A percentile compares a stretch with the other conserved stretches of the same genome.
Evolutionary conservation across 345 rosid species (phyloP).

Genomic region (Limnanthes douglasii): DNA sequence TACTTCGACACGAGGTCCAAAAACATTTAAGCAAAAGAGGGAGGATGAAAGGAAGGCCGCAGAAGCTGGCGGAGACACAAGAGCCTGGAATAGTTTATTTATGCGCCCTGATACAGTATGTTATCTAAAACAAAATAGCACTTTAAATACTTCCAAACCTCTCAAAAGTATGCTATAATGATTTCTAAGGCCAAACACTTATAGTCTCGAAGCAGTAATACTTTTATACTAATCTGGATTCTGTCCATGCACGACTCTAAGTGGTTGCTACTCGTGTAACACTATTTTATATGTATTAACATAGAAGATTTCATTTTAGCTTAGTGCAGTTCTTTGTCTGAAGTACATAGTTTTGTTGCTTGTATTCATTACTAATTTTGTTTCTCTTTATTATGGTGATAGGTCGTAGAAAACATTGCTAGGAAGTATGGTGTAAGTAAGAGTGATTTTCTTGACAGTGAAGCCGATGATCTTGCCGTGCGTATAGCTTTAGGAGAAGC

Average conservation of each 20-base stretch:
- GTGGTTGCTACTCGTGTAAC: not conserved
- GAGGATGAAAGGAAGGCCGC: slow-evolving; percentile 79
- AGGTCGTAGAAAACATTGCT: slow-evolving; percentile 81
- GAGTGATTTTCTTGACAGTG: slow-evolving; percentile 83
- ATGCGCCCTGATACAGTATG: slow-evolving; percentile 86
- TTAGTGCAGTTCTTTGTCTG: not conserved
- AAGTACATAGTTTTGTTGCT: slow-evolving; percentile 1
- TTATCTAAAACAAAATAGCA: not conserved
- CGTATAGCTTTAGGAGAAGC: slow-evolving; percentile 96
- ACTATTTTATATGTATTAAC: too few relatives aligned
- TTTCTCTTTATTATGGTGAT: slow-evolving; percentile 6
- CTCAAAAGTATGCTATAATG: slow-evolving; percentile 6
- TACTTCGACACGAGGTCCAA: slow-evolving; percentile 21
- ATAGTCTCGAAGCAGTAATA: too few relatives aligned
- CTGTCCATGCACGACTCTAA: too few relatives aligned
- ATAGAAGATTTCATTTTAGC: too few relatives aligned
- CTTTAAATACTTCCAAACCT: too few relatives aligned
- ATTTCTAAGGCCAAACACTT: not conserved
- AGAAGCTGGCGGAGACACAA: slow-evolving; percentile 81
- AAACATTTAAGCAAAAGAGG: slow-evolving; percentile 60
- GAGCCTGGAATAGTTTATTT: slow-evolving; percentile 91
- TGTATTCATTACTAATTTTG: slow-evolving; percentile 1
- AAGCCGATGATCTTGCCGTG: slow-evolving; percentile 86
- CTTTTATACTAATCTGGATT: too few relatives aligned
- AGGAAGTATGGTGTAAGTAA: slow-evolving; percentile 79